Evolutionary conservation across 2,329 filamentous ascomycete genomes (phyloP).

Genomic region (Epichloe amarillans): DNA sequence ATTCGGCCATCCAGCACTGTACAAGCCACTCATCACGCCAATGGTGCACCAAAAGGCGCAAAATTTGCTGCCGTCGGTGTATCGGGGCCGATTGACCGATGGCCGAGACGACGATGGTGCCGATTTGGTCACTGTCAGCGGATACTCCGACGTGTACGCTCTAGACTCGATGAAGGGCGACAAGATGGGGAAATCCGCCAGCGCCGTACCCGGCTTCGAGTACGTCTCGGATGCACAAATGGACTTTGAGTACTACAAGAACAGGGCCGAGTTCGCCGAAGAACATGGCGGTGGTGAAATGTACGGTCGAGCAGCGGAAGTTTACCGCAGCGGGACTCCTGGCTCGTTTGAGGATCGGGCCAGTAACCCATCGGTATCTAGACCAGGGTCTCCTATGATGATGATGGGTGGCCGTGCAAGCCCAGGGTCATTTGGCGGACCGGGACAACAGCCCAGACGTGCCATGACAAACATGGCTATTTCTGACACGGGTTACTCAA

Average conservation of each 20-base stretch:
- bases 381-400: conserved; percentile 34
- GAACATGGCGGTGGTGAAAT: conserved; percentile 70
- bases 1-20: conserved; percentile 85
- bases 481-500: conserved; percentile 15
- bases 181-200: conserved; percentile 32
- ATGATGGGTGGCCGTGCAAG: conserved; percentile 10
- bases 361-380: conserved; percentile 28
- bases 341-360: conserved; percentile 32
- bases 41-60: conserved; percentile 92
- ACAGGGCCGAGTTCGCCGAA: conserved; percentile 74
- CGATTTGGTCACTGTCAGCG: conserved; percentile 46
- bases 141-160: conserved; percentile 70
- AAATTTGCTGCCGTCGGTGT: conserved; percentile 73
- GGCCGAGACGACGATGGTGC: conserved; percentile 45
- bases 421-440: conserved; percentile 20
- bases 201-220: conserved; percentile 61
- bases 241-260: conserved; percentile 86
- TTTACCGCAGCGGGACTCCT: conserved; percentile 49
- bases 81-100: conserved; percentile 65
- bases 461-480: conserved; percentile 7
- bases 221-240: conserved; percentile 75
- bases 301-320: conserved; percentile 46
- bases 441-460: conserved; percentile 15
- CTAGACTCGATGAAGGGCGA: conserved; percentile 62
- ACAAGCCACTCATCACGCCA: conserved; percentile 77